phyloP scores from a whole-genome alignment of 208 protist species.

The Leishmania gerbilli region DNA sequence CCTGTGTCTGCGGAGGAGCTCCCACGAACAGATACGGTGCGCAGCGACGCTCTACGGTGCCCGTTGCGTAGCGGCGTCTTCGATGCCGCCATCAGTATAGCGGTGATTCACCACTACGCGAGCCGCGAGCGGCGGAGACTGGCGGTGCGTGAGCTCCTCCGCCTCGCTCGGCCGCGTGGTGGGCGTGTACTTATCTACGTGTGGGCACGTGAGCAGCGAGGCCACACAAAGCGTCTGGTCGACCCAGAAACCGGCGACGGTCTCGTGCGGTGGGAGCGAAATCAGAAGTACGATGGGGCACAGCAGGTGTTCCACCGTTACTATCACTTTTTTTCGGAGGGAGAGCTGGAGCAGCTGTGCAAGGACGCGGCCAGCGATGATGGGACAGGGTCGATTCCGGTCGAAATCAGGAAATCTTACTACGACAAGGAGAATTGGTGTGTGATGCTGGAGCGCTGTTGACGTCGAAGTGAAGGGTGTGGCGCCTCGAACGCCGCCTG shows the following conservation, averaged over 20 bases:
- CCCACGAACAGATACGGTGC: conserved; percentile 60
- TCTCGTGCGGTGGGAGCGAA: conserved; percentile 67
- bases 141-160: conserved; percentile 70
- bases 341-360: conserved; percentile 74
- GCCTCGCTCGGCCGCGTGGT: conserved; percentile 64
- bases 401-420: conserved; percentile 50
- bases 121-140: conserved; percentile 50
- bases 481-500: neutral
- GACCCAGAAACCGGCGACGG: conserved; percentile 59
- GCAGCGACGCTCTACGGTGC: conserved; percentile 58
- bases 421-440: conserved; percentile 93
- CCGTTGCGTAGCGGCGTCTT: conserved; percentile 69
- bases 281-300: conserved; percentile 48
- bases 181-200: conserved; percentile 81
- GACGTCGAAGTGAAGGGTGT: neutral
- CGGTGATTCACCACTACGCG: conserved; percentile 90
- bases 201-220: conserved; percentile 72
- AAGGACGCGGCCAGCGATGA: conserved; percentile 33
- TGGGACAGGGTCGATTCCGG: neutral
- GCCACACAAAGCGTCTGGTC: conserved; percentile 24
- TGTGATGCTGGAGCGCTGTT: conserved; percentile 49
- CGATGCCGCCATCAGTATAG: conserved; percentile 88
- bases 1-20: conserved; percentile 24
- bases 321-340: conserved; percentile 85
- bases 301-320: conserved; percentile 68